Evolutionary conservation across 164 flowering plant genomes (phyloP), one percentile per base, ranked within the genome.

Genomic region (Vitis labrusca): DNA sequence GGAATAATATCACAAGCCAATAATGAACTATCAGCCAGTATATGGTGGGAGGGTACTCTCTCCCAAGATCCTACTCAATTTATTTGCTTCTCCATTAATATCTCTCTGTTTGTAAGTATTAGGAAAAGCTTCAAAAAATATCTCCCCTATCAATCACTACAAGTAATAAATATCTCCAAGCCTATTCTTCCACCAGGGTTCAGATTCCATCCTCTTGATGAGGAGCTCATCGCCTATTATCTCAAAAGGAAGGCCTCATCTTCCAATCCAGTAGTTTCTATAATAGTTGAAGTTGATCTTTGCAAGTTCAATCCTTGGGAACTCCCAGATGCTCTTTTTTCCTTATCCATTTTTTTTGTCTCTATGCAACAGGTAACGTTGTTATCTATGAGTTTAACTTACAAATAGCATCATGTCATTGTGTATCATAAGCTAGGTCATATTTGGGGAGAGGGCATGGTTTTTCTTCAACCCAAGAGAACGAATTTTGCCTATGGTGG

Each of bases 401-500:
- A 1, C 19, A 19, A 19, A 19, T 19, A 19, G 19, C 19, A 19
- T 19, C 19, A 19, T 19, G 19, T 19, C 19, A 19, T 19, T 19
- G 19, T 19, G 19, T 19, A 19, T 19, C 19, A 19, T 0, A 19
- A 1, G 23, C 2, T 68, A 71, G 63, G 76, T 78, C 19, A 19
- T 48, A 11, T 72, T 79, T 71, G 77, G 78, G 27, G 75, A 71
- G 48, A 59, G 9, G 1, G 19, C 0, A 19, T 19, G 19, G 19
- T 19, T 19, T 19, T 19, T 19, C 19, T 19, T 82, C 74, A 79
- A 80, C 65, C 83, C 83, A 9, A 71, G 73, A 66, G 83, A 74
- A 62, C 74, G 30, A 80, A 80, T 48, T 80, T 77, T 48, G 78
- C 81, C 81, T 77, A 80, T 58, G 85, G 85, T 6, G 78, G 64